phyloP scores from a whole-genome alignment of 2,329 filamentous ascomycete genomes.

The Exserohilum rostratum region DNA sequence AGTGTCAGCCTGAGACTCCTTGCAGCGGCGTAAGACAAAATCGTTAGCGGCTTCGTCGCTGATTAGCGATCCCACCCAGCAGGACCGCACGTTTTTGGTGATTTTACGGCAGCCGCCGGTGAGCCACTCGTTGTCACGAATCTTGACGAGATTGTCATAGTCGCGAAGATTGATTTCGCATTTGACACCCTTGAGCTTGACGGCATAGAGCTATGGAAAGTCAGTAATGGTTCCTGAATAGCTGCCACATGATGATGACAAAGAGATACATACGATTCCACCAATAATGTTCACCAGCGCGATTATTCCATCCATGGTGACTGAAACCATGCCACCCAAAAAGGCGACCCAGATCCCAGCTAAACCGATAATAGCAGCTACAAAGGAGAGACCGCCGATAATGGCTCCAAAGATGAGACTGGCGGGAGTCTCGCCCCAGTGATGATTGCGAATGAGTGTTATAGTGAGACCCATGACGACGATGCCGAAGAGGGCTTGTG shows the following conservation, averaged over 20 bases:
- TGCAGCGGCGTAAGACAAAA: slow-evolving; percentile 16
- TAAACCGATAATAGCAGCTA: slow-evolving; percentile 2
- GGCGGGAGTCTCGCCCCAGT: slow-evolving; percentile 6
- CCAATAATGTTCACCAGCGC: slow-evolving; percentile 5
- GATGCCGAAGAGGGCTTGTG: slow-evolving; percentile 9
- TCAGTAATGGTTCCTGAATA: not conserved
- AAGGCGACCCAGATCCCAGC: slow-evolving; percentile 1
- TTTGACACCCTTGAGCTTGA: slow-evolving; percentile 24
- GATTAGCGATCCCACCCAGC: slow-evolving; percentile 4
- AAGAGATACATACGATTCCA: slow-evolving; percentile 4
- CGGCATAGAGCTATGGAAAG: slow-evolving; percentile 22
- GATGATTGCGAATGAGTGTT: slow-evolving; percentile 6
- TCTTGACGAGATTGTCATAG: not conserved
- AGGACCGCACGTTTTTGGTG: not conserved
- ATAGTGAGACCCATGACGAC: slow-evolving; percentile 4
- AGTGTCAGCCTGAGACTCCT: slow-evolving; percentile 27
- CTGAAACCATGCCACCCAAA: not conserved
- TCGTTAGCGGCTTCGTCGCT: not conserved
- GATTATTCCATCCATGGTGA: not conserved
- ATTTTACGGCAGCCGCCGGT: slow-evolving; percentile 21
- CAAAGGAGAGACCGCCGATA: not conserved
- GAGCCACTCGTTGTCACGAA: slow-evolving; percentile 20
- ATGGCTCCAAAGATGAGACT: slow-evolving; percentile 2
- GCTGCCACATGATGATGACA: not conserved
- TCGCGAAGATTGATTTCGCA: slow-evolving; percentile 4